Evolutionary conservation across 176 grass and related monocot species (phyloP), one percentile per base, ranked within the genome.

Genomic region (Areca catechu): DNA sequence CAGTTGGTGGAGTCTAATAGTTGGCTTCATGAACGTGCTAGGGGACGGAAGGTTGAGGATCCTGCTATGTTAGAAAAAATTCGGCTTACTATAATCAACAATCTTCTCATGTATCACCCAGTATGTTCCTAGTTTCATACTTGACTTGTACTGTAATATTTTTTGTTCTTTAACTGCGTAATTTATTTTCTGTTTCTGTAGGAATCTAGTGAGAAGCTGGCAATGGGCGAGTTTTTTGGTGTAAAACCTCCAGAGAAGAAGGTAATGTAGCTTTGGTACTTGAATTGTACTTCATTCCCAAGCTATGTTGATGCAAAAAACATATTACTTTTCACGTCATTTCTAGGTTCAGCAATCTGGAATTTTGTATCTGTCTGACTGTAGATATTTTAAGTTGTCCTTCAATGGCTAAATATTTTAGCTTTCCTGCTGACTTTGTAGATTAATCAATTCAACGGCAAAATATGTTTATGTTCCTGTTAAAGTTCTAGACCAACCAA

Each of bases 201-300:
- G 92, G 92, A 97, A 85, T 97, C 86, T 61, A 97, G 92, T 72
- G 92, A 97, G 73, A 87, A 79, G 61, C 69, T 97, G 63, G 92
- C 92, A 63, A 88, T 97, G 92, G 92, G 92, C 56, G 92, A 97
- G 78, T 81, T 91, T 71, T 97, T 91, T 75, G 92, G 92, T 27
- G 58, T 97, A 61, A 97, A 97, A 77, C 65, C 83, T 57, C 92
- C 92, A 68, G 92, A 75, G 57, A 61, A 82, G 62, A 97, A 97
- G 87, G 92, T 84, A 79, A 63, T 28, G 49, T 43, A 43, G 9
- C 34, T 43, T 10, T 43, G 34, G 60, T 57, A 7, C 5, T 53
- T 43, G n/a, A 76, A 25, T 80, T 53, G 56, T 24, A 64, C 69
- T 50, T 49, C 16, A 22, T 16, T 6, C 2, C 15, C 49, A 4